Percentiles rank a stretch among this genome's conserved stretches.
These are phyloP conservation scores for Saccharomycopsis schoenii DNA, from an alignment of 805 yeast species.

Conservation along the genomic window DNA sequence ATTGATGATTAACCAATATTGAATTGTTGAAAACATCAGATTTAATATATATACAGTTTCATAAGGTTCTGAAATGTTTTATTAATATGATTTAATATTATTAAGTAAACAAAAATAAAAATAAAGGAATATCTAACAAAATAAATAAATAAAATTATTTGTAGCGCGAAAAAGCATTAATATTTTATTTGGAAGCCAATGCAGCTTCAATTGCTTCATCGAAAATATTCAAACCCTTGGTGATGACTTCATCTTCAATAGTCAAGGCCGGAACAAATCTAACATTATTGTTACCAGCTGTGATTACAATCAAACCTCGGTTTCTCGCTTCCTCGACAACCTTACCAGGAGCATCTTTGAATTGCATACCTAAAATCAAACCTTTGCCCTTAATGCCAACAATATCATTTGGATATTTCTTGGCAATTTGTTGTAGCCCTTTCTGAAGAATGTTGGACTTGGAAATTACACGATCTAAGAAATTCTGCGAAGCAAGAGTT, in stretches of 20 bases:
- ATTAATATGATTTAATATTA: too few relatives aligned
- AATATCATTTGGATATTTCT: conserved; percentile 51
- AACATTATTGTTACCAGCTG: conserved; percentile 87
- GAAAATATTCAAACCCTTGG: conserved; percentile 63
- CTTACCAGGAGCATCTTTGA: conserved; percentile 48
- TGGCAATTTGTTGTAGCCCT: conserved; percentile 40
- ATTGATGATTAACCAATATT: too few relatives aligned
- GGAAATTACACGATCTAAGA: conserved; percentile 48
- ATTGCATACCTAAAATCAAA: conserved; percentile 74
- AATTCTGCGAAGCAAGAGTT: conserved; percentile 48
- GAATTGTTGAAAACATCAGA: too few relatives aligned
- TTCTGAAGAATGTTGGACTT: conserved; percentile 49
- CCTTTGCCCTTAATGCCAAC: conserved; percentile 81
- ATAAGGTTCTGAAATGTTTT: too few relatives aligned
- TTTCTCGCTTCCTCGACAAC: conserved; percentile 67
- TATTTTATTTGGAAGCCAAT: neutral
- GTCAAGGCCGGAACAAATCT: conserved; percentile 90
- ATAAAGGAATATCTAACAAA: neutral
- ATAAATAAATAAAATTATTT: too few relatives aligned
- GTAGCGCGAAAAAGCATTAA: neutral
- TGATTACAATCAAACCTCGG: conserved; percentile 71
- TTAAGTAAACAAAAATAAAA: neutral
- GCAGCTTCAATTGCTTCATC: conserved; percentile 37
- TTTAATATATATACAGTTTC: too few relatives aligned
- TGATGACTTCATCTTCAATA: conserved; percentile 58